A percentile compares a stretch with the other conserved stretches of the same genome.
These are phyloP conservation scores for Byssothecium circinans DNA, from an alignment of 2,329 filamentous ascomycete species.

Conservation along the genomic window DNA sequence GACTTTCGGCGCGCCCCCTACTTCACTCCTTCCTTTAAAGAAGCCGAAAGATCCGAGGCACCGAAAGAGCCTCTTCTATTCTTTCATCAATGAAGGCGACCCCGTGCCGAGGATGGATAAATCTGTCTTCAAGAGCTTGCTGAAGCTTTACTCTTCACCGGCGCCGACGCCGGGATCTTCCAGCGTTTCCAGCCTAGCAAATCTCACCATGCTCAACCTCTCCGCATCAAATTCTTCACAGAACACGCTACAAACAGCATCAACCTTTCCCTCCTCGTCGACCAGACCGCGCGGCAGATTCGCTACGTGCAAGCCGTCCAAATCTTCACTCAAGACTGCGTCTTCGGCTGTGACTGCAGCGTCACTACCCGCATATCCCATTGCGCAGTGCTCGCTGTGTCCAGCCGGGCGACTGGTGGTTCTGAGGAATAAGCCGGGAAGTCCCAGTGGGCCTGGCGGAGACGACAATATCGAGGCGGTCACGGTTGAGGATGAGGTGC, in stretches of 20 bases:
- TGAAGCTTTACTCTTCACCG: constrained; percentile 69
- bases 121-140: constrained; percentile 70
- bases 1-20: constrained; percentile 80
- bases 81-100: constrained; percentile 85
- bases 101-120: constrained; percentile 77
- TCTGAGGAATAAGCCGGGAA: constrained; percentile 48
- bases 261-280: constrained; percentile 5
- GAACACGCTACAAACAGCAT: constrained; percentile 5
- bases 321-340: constrained; percentile 24
- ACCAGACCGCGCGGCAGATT: constrained; percentile 1
- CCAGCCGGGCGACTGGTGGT: constrained; percentile 71
- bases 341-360: constrained; percentile 15
- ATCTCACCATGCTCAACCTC: constrained; percentile 31
- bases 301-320: constrained; percentile 25
- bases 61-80: constrained; percentile 72
- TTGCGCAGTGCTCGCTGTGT: constrained; percentile 67
- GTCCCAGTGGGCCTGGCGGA: constrained; percentile 31
- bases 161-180: constrained; percentile 45
- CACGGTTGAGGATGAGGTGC: constrained; percentile 66
- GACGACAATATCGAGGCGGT: constrained; percentile 65
- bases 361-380: constrained; percentile 58
- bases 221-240: constrained; percentile 10
- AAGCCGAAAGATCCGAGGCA: constrained; percentile 54
- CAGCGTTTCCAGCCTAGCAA: constrained; percentile 18
- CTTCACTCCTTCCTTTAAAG: constrained; percentile 69